Evolutionary conservation across 805 yeast genomes (phyloP).

Genomic region (Sungouiozyma ichnusensis): DNA sequence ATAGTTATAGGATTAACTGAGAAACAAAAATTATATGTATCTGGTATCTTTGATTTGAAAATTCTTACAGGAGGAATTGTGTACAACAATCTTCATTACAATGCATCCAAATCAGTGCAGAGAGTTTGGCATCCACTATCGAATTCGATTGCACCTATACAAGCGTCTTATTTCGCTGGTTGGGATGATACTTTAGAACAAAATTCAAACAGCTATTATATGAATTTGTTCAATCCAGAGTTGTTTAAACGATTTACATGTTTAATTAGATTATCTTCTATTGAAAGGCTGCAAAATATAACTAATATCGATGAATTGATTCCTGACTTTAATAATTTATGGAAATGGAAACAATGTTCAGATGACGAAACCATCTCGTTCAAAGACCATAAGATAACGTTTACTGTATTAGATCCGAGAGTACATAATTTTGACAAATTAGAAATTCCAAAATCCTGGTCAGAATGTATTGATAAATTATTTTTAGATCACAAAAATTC

Average conservation of each 20-base stretch:
- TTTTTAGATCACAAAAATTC: constrained; percentile 16
- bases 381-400: constrained; percentile 7
- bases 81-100: constrained; percentile 25
- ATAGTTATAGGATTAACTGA: constrained; percentile 17
- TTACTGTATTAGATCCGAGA: constrained; percentile 8
- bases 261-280: constrained; percentile 14
- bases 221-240: constrained; percentile 2
- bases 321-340: constrained; percentile 15
- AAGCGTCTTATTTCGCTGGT: constrained; percentile 24
- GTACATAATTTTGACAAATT: constrained; percentile 10
- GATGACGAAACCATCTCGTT: not conserved
- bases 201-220: constrained; percentile 5
- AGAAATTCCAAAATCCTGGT: constrained; percentile 16
- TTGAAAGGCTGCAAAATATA: constrained; percentile 7
- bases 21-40: constrained; percentile 17
- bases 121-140: constrained; percentile 24
- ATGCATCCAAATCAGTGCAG: constrained; percentile 14
- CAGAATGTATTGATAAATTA: constrained; percentile 13
- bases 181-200: constrained; percentile 20
- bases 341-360: constrained; percentile 13
- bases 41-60: constrained; percentile 21
- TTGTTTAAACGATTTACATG: constrained; percentile 15
- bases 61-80: constrained; percentile 26
- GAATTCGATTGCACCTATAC: constrained; percentile 20
- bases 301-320: constrained; percentile 9